These are phyloP conservation scores for Hymenotorrendiella dingleyae DNA, from an alignment of 2,329 filamentous ascomycete genomes.

Conservation along the genomic window DNA sequence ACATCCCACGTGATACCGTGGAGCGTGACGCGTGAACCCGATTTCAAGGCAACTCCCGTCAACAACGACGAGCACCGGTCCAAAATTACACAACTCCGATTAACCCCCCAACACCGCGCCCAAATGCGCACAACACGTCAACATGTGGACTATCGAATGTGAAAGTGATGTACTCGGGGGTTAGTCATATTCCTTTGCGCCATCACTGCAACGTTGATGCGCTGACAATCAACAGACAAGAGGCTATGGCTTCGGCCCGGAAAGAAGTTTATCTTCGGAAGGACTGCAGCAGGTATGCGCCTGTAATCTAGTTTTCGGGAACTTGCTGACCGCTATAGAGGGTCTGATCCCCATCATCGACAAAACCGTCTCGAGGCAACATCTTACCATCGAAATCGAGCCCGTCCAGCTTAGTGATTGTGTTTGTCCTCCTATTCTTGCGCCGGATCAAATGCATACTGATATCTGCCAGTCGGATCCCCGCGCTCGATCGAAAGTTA, in stretches of 20 bases:
- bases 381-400: slow-evolving; percentile 71
- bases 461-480: slow-evolving; percentile 14
- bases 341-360: slow-evolving; percentile 66
- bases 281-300: slow-evolving; percentile 60
- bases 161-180: slow-evolving; percentile 48
- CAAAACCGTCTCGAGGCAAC: slow-evolving; percentile 82
- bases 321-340: slow-evolving; percentile 37
- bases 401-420: slow-evolving; percentile 60
- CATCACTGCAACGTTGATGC: not conserved
- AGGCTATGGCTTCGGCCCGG: slow-evolving; percentile 81
- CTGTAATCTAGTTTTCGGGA: slow-evolving; percentile 3
- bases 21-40: too few species aligned
- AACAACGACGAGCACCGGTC: too few species aligned
- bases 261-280: slow-evolving; percentile 78
- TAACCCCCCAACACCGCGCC: too few species aligned
- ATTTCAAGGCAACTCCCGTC: too few species aligned
- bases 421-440: slow-evolving; percentile 39
- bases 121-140: too few species aligned
- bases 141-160: slow-evolving; percentile 52
- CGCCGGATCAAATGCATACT: slow-evolving; percentile 11
- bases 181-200: slow-evolving; percentile 19
- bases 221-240: slow-evolving; percentile 45
- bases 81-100: too few species aligned
- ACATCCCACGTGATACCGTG: too few species aligned
- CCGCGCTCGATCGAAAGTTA: slow-evolving; percentile 55